Base-by-base conservation (phyloP, 345 rosid genomes). In the Erysimum cheiranthoides region DNA sequence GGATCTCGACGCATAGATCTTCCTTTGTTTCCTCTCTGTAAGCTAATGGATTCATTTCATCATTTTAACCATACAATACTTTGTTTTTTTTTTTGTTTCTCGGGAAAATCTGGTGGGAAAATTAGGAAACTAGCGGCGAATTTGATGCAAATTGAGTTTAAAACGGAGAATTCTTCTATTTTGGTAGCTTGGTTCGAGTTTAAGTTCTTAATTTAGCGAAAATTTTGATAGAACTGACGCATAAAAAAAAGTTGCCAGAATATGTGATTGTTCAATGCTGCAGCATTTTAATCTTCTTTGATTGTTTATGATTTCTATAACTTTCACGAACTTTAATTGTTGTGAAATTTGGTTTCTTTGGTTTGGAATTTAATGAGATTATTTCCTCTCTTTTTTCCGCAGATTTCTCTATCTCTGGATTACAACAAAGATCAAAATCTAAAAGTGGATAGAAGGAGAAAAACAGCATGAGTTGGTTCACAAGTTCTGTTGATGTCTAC, bases 391-490 rank as follows among this genome's bases (percentile, higher is more conserved):
- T 50, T 7, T 32, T 47, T 60, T 66, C 6, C 70, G 52, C 58
- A 40, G 13, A 50, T 21, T 50, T 3, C 3, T 12, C 0, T 35
- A 36, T 75, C 11, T 59, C 13, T 54, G 62, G 62, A 70, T 27
- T 4, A 46, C 60, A 57, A 38, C 52, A 62, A 62, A 70, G 49
- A 21, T 10, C 10, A 59, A 56, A n/a, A 30, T 35, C 61, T 39
- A 3, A 49, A 66, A 63, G 49, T 58, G 61, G 42, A 4, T 47
- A 56, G 1, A 17, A 69, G 68, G 59, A 59, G 56, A 7, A 35
- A 39, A 54, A 72, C 59, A 60, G 68, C 10, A 93, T 93, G 98
- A 78, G 76, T 80, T 87, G 90, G 96, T 82, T 79, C 62, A 82
- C 84, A 75, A 75, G 47, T 34, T 81, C 83, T 51, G 85, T 88